phyloP scores from a whole-genome alignment of 2,329 filamentous ascomycete species.

The Beauveria sp. region DNA sequence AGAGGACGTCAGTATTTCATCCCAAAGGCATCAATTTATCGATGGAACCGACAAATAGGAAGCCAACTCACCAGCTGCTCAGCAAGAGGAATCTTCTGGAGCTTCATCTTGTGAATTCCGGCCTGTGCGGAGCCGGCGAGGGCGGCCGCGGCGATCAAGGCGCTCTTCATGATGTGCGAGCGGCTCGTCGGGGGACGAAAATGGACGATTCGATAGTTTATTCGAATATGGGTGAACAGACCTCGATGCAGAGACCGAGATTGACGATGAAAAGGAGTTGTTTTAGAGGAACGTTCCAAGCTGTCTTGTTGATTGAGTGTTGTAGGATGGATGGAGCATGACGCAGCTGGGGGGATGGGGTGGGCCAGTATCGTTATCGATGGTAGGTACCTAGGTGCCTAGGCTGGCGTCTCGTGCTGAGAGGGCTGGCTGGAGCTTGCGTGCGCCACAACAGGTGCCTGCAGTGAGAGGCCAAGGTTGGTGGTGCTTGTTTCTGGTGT shows the following conservation, averaged over 20 bases:
- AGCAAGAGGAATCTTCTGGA: constrained; percentile 88
- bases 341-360: constrained; percentile 9
- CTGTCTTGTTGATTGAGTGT: constrained; percentile 7
- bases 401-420: constrained; percentile 9
- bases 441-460: constrained; percentile 2
- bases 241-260: constrained; percentile 8
- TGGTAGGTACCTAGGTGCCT: too few relatives aligned
- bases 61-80: constrained; percentile 74
- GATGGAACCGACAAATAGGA: background rate
- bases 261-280: background rate
- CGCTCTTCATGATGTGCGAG: constrained; percentile 70
- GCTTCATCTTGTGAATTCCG: constrained; percentile 90
- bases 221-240: background rate
- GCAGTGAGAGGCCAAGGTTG: background rate
- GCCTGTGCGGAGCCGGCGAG: constrained; percentile 78
- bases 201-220: background rate
- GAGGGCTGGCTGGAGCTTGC: background rate
- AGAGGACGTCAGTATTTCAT: constrained; percentile 1
- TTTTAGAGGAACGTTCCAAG: background rate
- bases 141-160: constrained; percentile 70
- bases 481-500: background rate
- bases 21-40: background rate
- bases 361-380: constrained; percentile 10
- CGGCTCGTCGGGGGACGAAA: background rate
- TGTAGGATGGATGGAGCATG: constrained; percentile 10